Evolutionary conservation across 129 eudicot genomes (phyloP).

Genomic region (Flaveria ramosissima): DNA sequence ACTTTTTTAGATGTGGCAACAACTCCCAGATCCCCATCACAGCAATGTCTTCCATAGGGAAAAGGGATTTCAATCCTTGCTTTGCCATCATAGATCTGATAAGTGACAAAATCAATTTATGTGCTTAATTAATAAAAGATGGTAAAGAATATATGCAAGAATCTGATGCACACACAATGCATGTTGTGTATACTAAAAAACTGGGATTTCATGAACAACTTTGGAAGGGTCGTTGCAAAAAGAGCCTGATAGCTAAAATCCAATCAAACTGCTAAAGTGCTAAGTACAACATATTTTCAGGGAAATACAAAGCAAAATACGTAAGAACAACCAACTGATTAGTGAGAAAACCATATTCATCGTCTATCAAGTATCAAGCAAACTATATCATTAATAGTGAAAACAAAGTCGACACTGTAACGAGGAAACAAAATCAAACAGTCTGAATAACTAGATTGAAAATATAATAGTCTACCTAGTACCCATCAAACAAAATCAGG

Average conservation of each 20-base stretch:
- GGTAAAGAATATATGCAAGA: neutral
- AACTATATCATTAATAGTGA: neutral
- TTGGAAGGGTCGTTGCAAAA: neutral
- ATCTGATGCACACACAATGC: slow-evolving; percentile 2
- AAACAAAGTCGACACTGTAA: neutral
- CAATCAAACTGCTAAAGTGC: neutral
- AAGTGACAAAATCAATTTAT: neutral
- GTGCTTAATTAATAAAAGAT: neutral
- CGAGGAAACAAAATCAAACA: neutral
- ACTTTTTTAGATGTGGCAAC: slow-evolving; percentile 68
- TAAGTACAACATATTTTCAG: neutral
- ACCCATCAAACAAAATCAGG: neutral
- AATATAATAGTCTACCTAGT: neutral
- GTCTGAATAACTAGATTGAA: neutral
- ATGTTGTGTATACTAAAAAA: neutral
- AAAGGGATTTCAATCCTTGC: slow-evolving; percentile 70
- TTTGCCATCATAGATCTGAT: slow-evolving; percentile 69
- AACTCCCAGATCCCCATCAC: slow-evolving; percentile 98
- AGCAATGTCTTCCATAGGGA: slow-evolving; percentile 93
- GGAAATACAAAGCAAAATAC: neutral
- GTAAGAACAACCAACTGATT: neutral
- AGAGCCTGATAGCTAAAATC: neutral
- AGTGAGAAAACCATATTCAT: neutral
- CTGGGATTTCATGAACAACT: neutral
- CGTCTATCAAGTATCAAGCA: neutral